phyloP scores from a whole-genome alignment of 768 basidiomycete species.

The Lactifluus piperatus region DNA sequence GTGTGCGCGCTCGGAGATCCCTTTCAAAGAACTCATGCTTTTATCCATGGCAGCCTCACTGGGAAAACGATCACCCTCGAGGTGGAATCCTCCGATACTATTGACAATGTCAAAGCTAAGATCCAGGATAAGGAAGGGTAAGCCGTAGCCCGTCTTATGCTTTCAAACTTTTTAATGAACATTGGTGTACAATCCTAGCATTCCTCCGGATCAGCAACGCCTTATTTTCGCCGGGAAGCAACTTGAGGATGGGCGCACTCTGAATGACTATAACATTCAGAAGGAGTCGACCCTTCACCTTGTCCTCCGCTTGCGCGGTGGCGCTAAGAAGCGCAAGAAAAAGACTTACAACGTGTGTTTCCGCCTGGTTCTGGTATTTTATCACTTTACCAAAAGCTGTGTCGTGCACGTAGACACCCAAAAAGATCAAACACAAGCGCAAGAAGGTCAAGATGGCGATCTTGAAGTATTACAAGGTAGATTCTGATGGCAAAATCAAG shows the following conservation, averaged over 20 bases:
- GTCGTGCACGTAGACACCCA: conserved; percentile 11
- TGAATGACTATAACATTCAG: conserved; percentile 96
- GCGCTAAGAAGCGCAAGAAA: conserved; percentile 99
- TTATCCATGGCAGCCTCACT: conserved; percentile 60
- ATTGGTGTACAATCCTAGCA: conserved; percentile 35
- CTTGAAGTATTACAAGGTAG: conserved; percentile 94
- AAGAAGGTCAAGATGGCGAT: conserved; percentile 99
- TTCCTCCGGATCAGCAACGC: conserved; percentile 92
- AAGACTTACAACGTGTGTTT: conserved; percentile 90
- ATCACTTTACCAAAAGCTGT: conserved; percentile 10
- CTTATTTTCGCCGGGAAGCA: conserved; percentile 99
- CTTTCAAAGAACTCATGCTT: conserved; percentile 3
- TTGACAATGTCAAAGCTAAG: conserved; percentile 97
- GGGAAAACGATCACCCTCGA: conserved; percentile 98
- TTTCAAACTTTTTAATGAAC: conserved; percentile 7
- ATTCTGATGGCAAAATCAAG: conserved; percentile 99
- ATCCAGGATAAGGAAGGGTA: conserved; percentile 97
- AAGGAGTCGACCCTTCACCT: conserved; percentile 99
- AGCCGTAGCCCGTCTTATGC: conserved; percentile 23
- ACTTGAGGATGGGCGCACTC: conserved; percentile 96
- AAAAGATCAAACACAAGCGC: conserved; percentile 17
- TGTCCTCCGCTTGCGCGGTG: conserved; percentile 96
- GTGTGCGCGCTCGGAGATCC: not conserved
- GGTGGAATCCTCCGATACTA: conserved; percentile 95
- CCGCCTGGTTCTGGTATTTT: not conserved